phyloP scores from a whole-genome alignment of 192 early-diverging fungal genomes.

The Mortierella antarctica region DNA sequence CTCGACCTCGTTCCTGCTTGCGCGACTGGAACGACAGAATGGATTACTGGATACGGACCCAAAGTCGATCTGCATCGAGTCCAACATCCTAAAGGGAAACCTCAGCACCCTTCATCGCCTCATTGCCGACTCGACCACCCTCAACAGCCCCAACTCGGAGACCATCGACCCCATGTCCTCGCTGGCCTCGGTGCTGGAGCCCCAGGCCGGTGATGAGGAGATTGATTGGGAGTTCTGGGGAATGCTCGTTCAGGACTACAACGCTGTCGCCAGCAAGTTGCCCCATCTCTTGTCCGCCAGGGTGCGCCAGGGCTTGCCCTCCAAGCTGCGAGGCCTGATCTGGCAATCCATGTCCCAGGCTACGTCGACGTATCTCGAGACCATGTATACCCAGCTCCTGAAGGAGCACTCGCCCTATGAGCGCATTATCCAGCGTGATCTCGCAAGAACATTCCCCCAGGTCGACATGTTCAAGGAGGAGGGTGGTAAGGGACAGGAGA shows the following conservation, averaged over 20 bases:
- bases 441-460: constrained; percentile 92
- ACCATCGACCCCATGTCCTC: constrained; percentile 51
- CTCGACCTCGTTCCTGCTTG: constrained; percentile 66
- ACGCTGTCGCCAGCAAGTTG: constrained; percentile 72
- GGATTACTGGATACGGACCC: constrained; percentile 68
- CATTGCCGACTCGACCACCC: constrained; percentile 55
- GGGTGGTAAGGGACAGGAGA: constrained; percentile 86
- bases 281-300: constrained; percentile 75
- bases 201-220: constrained; percentile 32
- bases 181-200: constrained; percentile 20
- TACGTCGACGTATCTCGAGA: constrained; percentile 82
- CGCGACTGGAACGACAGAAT: constrained; percentile 71
- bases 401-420: constrained; percentile 83
- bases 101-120: constrained; percentile 62
- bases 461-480: constrained; percentile 87
- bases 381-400: constrained; percentile 84
- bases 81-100: constrained; percentile 69
- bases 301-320: constrained; percentile 84
- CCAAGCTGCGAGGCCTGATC: constrained; percentile 84
- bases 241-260: constrained; percentile 81
- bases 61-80: constrained; percentile 69
- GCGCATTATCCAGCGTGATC: constrained; percentile 92
- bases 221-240: constrained; percentile 90
- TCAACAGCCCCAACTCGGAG: constrained; percentile 51
- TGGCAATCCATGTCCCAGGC: constrained; percentile 94